Evolutionary conservation across 257 asterid genomes (phyloP).

Genomic region (Verbena officinalis): DNA sequence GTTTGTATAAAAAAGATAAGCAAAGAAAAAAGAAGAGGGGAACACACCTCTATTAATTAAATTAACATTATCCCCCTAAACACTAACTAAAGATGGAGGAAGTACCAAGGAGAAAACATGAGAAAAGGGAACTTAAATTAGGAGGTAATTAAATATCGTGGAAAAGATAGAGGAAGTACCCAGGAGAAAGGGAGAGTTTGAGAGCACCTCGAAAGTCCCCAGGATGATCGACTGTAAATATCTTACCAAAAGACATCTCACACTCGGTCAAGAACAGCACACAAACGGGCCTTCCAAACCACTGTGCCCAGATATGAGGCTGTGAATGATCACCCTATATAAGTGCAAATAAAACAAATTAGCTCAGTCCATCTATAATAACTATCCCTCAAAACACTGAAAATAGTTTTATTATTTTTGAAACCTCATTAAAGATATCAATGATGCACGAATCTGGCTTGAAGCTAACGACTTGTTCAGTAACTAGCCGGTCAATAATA

Average conservation of each 20-base stretch:
- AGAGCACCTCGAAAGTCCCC: conserved; percentile 79
- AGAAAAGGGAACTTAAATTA: not conserved
- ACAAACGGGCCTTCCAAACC: conserved; percentile 80
- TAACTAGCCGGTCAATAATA: conserved; percentile 56
- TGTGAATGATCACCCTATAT: conserved; percentile 83
- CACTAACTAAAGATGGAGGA: too few relatives aligned
- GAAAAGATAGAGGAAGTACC: conserved; percentile 47
- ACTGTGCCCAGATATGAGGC: conserved; percentile 80
- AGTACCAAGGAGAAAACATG: too few relatives aligned
- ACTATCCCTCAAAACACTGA: conserved; percentile 20
- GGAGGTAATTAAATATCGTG: not conserved
- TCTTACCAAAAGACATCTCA: conserved; percentile 78
- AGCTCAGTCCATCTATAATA: conserved; percentile 25
- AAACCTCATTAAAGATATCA: conserved; percentile 86
- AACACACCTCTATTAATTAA: too few relatives aligned
- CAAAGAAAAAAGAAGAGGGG: too few relatives aligned
- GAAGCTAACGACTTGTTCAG: conserved; percentile 51
- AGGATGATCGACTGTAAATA: conserved; percentile 55
- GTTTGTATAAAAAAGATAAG: too few relatives aligned
- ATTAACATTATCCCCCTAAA: conserved; percentile 6
- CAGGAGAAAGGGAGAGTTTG: conserved; percentile 68
- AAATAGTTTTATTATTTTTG: conserved; percentile 25
- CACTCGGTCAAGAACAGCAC: conserved; percentile 76
- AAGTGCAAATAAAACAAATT: conserved; percentile 33
- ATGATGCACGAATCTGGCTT: conserved; percentile 82